Percentiles rank a stretch among this genome's conserved stretches.
These are phyloP conservation scores for Euphorbia schlechtendalii DNA, from an alignment of 441 rosid genomes.

Conservation along the genomic window DNA sequence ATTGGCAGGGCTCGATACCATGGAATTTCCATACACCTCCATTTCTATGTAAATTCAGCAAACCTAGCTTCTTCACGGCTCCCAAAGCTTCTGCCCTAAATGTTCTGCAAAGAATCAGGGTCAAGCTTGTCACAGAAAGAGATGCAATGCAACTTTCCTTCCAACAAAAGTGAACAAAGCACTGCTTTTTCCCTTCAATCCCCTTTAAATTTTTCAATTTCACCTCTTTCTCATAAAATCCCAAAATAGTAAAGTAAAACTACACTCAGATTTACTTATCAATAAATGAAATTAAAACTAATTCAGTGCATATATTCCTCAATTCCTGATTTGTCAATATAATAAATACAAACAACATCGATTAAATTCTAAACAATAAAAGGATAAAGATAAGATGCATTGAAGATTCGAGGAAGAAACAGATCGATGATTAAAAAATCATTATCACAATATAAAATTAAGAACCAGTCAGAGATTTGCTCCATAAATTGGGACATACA, in stretches of 20 bases:
- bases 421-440: not conserved
- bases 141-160: slow-evolving; percentile 14
- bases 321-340: not conserved
- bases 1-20: slow-evolving; percentile 56
- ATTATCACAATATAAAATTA: not conserved
- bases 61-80: not conserved
- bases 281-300: not conserved
- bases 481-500: not conserved
- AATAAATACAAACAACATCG: not conserved
- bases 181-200: too few relatives aligned
- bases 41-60: slow-evolving; percentile 27
- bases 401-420: not conserved
- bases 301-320: not conserved
- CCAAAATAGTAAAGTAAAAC: too few relatives aligned
- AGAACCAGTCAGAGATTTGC: not conserved
- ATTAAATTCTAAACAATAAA: not conserved
- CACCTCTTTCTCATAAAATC: not conserved
- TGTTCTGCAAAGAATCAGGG: slow-evolving; percentile 35
- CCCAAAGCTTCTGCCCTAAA: slow-evolving; percentile 17
- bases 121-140: slow-evolving; percentile 22
- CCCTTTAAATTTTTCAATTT: not conserved
- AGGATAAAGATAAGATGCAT: not conserved
- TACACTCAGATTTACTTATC: not conserved
- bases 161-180: slow-evolving; percentile 18
- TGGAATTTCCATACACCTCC: slow-evolving; percentile 77